phyloP scores from a whole-genome alignment of 345 rosid genomes.

The Salix suchowensis region DNA sequence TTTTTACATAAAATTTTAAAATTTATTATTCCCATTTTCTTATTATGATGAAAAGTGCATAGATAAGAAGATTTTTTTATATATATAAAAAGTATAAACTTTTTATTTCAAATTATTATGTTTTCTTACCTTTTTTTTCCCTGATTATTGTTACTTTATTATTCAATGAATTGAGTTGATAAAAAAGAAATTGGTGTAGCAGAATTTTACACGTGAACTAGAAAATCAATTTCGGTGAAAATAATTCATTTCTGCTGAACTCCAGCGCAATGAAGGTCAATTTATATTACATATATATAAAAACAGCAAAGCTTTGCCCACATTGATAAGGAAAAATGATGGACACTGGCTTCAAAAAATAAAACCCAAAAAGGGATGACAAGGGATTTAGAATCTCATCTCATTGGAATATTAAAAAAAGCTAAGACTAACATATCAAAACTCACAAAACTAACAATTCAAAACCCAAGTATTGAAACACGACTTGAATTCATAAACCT shows the following conservation, averaged over 20 bases:
- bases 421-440: not conserved
- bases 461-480: not conserved
- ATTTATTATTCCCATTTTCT: not conserved
- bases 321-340: not conserved
- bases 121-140: too few species aligned
- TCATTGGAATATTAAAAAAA: too few species aligned
- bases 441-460: not conserved
- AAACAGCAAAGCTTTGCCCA: not conserved
- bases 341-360: not conserved
- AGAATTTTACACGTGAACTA: too few species aligned
- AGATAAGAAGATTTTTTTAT: not conserved
- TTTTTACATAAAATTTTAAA: not conserved
- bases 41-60: not conserved
- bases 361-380: not conserved
- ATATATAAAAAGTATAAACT: not conserved
- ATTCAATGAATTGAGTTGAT: too few species aligned
- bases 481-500: not conserved
- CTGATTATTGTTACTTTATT: too few species aligned
- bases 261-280: not conserved
- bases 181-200: too few species aligned
- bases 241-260: too few species aligned
- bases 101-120: too few species aligned
- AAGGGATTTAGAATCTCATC: not conserved
- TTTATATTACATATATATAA: too few species aligned
- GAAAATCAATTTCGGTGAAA: too few species aligned